Conservation (phyloP, 805 yeast genomes). For the Schizosaccharomyces cryophilus region DNA sequence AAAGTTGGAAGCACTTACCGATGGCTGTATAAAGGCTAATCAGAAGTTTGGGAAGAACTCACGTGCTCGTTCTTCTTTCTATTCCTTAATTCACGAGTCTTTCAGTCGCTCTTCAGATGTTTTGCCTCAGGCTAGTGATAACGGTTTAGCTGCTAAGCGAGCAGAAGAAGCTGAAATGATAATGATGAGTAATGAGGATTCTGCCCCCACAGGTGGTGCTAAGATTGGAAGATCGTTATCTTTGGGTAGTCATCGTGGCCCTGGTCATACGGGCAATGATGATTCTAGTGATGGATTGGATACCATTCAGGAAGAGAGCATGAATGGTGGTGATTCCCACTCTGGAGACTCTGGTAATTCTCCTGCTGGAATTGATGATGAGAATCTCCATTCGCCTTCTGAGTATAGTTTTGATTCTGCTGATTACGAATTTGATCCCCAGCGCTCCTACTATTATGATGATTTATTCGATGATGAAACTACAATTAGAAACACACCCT, state of each 20-base stretch:
- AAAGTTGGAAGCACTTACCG: not conserved
- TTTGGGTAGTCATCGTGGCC: not conserved
- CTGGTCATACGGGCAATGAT: not conserved
- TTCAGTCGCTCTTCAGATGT: not conserved
- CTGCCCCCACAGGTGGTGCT: not conserved
- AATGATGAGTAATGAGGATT: not conserved
- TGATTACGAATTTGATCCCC: conserved; percentile 2
- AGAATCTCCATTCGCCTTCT: not conserved
- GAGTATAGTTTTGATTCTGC: conserved; percentile 1
- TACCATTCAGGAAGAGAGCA: not conserved
- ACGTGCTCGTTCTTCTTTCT: not conserved
- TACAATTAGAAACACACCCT: not conserved
- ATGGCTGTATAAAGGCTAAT: not conserved
- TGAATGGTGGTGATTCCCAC: not conserved
- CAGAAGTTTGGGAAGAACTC: not conserved
- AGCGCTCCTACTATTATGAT: not conserved
- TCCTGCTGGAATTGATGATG: not conserved
- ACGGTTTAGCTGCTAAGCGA: not conserved
- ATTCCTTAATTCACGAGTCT: not conserved
- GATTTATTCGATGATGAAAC: conserved; percentile 1
- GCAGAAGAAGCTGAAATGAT: not conserved
- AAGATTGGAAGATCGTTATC: not conserved
- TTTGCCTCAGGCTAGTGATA: not conserved
- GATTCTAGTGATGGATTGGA: not conserved
- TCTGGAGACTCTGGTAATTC: not conserved